Conservation (phyloP, 306 rosid genomes). For the Citrullus amarus region DNA sequence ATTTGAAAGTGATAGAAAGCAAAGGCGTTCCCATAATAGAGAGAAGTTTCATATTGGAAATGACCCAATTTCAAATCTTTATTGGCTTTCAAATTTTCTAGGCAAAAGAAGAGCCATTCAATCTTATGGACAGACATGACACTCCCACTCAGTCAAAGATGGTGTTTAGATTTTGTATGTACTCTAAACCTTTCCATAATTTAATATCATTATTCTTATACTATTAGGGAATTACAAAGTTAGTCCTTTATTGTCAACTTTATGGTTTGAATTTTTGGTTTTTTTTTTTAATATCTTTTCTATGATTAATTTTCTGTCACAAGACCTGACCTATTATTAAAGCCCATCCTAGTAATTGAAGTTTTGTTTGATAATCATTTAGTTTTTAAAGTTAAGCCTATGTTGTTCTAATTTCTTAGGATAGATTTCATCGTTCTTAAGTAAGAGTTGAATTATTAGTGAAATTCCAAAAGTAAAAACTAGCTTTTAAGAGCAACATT, state of each 20-base stretch:
- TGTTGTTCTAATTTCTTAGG: too few relatives aligned
- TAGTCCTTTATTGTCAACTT: neutral
- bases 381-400: too few relatives aligned
- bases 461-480: too few relatives aligned
- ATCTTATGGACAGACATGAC: neutral
- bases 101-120: neutral
- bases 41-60: neutral
- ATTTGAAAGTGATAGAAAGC: neutral
- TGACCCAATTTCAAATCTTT: neutral
- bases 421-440: too few relatives aligned
- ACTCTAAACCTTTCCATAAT: neutral
- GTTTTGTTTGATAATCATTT: too few relatives aligned
- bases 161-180: neutral
- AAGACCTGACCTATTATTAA: too few relatives aligned
- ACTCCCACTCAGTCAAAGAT: neutral
- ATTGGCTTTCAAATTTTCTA: neutral
- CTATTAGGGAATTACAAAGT: neutral
- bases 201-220: neutral
- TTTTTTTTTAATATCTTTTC: too few relatives aligned
- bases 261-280: neutral
- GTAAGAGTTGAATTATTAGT: too few relatives aligned
- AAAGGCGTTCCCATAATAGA: neutral
- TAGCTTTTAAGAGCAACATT: too few relatives aligned
- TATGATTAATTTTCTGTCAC: too few relatives aligned
- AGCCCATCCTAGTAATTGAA: too few relatives aligned